Evolutionary conservation across 192 early-diverging fungal genomes (phyloP), one percentile per base, ranked within the genome.

Genomic region (Podila epicladia): DNA sequence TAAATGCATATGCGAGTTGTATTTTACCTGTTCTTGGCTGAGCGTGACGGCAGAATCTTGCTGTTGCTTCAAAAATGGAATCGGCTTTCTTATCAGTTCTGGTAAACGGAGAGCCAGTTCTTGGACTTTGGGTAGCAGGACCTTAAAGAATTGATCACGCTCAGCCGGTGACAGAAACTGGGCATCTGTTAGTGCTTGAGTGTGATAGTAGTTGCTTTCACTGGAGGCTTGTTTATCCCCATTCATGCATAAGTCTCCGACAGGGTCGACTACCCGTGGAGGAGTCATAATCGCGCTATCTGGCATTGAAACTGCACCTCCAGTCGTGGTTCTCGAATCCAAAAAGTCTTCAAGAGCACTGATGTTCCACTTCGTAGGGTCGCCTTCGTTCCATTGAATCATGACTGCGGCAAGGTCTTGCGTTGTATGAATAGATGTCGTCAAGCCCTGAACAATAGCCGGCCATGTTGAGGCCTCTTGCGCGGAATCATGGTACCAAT

Each of bases 21-120:
- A n/a, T 35, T 11, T 45, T 72, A 80, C 77, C 67, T 80, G 77
- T 55, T 80, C 77, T 26, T 80, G 77, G 24, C 71, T 69, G 4
- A 80, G 71, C 19, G 77, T 80, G 35, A 80, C 45, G 17, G 73
- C 73, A 20, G 73, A 67, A 20, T 74, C 73, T 5, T 68, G 37
- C 28, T 76, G 74, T 17, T 70, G 67, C 24, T 76, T 69, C 32
- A 76, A 15, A 28, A 76, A 64, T 12, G 74, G 74, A 17, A 76
- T 76, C 11, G 74, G 74, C 24, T 69, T 72, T 45, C 69, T 80
- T 55, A 80, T 59, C 1, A 80, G 71, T 48, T 80, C 77, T 29
- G 77, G 77, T 20, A 80, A 24, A 24, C 65, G 70, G 4, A 80
- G 58, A 9, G 71, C 77, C 17, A 80, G 67, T 3, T 37, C 57